phyloP scores from a whole-genome alignment of 1,139 yeast genomes.

The Waltiozyma solani region DNA sequence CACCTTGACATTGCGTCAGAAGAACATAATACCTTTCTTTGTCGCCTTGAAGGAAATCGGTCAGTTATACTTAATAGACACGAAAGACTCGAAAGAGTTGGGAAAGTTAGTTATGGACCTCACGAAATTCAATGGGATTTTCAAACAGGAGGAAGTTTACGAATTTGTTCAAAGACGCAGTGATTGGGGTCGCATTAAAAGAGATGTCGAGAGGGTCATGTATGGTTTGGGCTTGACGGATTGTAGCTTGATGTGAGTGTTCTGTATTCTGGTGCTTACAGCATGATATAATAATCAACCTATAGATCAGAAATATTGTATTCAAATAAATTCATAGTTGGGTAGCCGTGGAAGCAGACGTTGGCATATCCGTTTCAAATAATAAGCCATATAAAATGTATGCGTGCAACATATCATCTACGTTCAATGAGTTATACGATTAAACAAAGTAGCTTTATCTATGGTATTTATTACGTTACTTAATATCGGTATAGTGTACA shows the following conservation, averaged over 20 bases:
- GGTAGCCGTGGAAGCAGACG: too few species aligned
- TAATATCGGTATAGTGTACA: too few species aligned
- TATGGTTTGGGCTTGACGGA: slow-evolving; percentile 74
- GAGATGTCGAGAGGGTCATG: slow-evolving; percentile 88
- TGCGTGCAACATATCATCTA: too few species aligned
- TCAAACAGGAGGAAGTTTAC: slow-evolving; percentile 86
- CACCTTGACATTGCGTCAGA: slow-evolving; percentile 48
- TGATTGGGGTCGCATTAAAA: slow-evolving; percentile 73
- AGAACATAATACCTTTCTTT: slow-evolving; percentile 64
- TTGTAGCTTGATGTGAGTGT: slow-evolving; percentile 35
- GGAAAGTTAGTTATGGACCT: slow-evolving; percentile 80
- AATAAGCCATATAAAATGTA: too few species aligned
- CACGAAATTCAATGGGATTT: slow-evolving; percentile 79
- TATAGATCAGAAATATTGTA: too few species aligned
- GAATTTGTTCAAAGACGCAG: slow-evolving; percentile 83
- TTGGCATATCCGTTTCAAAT: too few species aligned
- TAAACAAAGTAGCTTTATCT: too few species aligned
- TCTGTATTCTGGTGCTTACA: too few species aligned
- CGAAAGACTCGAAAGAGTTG: slow-evolving; percentile 66
- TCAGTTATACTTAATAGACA: slow-evolving; percentile 68
- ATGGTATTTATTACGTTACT: too few species aligned
- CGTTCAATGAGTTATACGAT: too few species aligned
- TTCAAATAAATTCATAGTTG: too few species aligned
- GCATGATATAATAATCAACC: too few species aligned
- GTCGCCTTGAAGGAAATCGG: slow-evolving; percentile 79